These are phyloP conservation scores for Fraxinus sp. DNA, from an alignment of 305 asterid genomes.

Conservation along the genomic window DNA sequence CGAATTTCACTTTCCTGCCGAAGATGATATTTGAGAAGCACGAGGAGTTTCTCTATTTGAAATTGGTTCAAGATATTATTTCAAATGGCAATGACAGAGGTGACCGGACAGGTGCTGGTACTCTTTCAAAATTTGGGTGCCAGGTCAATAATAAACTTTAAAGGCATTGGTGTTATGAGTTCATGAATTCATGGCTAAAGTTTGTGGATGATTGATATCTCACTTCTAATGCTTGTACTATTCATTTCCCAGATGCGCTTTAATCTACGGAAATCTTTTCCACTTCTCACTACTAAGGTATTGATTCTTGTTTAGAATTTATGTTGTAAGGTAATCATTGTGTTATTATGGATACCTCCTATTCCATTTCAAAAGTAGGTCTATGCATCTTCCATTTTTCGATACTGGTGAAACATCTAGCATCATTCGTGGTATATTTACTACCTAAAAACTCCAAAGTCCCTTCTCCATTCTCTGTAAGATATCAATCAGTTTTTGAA, in stretches of 20 bases:
- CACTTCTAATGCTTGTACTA: constrained; percentile 23
- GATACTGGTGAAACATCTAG: neutral
- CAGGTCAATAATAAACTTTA: constrained; percentile 53
- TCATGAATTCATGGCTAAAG: neutral
- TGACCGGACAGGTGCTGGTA: constrained; percentile 88
- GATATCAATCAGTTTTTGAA: neutral
- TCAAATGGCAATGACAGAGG: constrained; percentile 57
- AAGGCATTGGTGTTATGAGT: neutral
- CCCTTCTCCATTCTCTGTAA: neutral
- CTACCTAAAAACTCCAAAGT: neutral
- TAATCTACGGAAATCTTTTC: constrained; percentile 79
- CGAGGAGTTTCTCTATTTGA: constrained; percentile 66
- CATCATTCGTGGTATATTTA: neutral
- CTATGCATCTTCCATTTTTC: neutral
- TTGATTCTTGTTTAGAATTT: constrained; percentile 13
- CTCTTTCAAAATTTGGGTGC: constrained; percentile 89
- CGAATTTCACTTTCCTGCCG: constrained; percentile 59
- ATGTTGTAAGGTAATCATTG: neutral
- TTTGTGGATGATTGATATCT: constrained; percentile 12
- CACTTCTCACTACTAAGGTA: constrained; percentile 90
- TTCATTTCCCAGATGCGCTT: constrained; percentile 59
- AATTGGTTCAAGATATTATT: constrained; percentile 65
- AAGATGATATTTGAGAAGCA: constrained; percentile 61
- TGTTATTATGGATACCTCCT: constrained; percentile 5
- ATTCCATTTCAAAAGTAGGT: neutral